A percentile compares a stretch with the other conserved stretches of the same genome.
These are phyloP conservation scores for Nissolia schottii DNA, from an alignment of 306 rosid genomes.

Conservation along the genomic window DNA sequence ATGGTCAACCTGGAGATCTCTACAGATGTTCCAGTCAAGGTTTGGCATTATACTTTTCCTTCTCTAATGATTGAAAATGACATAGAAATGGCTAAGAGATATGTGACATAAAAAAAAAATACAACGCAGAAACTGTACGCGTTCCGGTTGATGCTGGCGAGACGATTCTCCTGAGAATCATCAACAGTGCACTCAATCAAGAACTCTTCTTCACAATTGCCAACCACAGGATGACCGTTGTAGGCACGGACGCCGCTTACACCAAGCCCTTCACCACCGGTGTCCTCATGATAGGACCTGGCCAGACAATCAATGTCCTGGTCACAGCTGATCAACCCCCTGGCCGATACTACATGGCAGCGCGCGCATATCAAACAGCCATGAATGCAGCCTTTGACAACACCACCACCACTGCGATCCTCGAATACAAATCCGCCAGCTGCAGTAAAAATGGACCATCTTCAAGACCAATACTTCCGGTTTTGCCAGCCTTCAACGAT, in stretches of 20 bases:
- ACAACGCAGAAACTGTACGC: slow-evolving; percentile 61
- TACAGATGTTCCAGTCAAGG: slow-evolving; percentile 76
- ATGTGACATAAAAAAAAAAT: neutral
- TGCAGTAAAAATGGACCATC: slow-evolving; percentile 30
- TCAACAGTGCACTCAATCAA: slow-evolving; percentile 83
- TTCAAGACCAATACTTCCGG: slow-evolving; percentile 46
- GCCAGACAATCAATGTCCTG: slow-evolving; percentile 80
- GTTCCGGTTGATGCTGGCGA: slow-evolving; percentile 55
- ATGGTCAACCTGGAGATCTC: slow-evolving; percentile 92
- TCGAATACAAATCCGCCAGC: slow-evolving; percentile 58
- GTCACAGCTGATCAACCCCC: slow-evolving; percentile 74
- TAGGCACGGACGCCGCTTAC: slow-evolving; percentile 70
- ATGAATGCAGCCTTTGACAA: slow-evolving; percentile 84
- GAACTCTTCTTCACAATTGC: slow-evolving; percentile 77
- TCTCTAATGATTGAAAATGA: neutral
- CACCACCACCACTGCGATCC: slow-evolving; percentile 93
- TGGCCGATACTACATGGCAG: slow-evolving; percentile 73
- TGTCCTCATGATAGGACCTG: slow-evolving; percentile 79
- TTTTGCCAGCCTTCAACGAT: slow-evolving; percentile 62
- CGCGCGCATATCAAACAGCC: slow-evolving; percentile 65
- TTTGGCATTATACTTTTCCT: slow-evolving; percentile 16
- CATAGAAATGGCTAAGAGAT: neutral
- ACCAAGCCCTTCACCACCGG: slow-evolving; percentile 60
- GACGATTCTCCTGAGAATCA: slow-evolving; percentile 61
- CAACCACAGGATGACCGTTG: slow-evolving; percentile 77